Base-by-base conservation (phyloP, 208 protist genomes). In the Willaertia magna region DNA sequence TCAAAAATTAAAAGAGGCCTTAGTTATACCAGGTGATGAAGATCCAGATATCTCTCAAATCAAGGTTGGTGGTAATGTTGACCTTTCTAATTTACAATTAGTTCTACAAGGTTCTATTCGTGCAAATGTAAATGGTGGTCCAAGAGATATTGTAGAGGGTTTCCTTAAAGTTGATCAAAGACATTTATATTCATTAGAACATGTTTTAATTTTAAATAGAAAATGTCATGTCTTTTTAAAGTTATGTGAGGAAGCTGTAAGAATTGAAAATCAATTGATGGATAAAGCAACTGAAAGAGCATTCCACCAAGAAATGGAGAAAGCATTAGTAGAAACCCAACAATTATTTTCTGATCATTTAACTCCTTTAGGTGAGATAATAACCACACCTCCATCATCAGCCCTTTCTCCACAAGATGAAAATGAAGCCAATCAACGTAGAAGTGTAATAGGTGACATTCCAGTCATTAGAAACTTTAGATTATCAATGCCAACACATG, bases 301-400 rank as follows among this genome's bases (percentile, higher is more conserved):
- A 39, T 51, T 81, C 43, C 76, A 81, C 51, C 20, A 46, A 51
- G 76, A 81, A 40, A 81, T 81, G 40, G 76, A 81, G 22, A 81
- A 81, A 43, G 76, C 16, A 40, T 30, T 81, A 30, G 2, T 40
- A 34, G 44, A 46, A 30, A 81, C 30, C 39, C 18, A 81, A 26
- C 43, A 81, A 34, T 81, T 81, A 40, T 81, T 81, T 34, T 16
- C 76, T 40, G 26, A 81, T 20, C 76, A 81, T 81, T 81, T 81
- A 40, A 81, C 44, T 34, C 76, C 76, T 16, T 4, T 78, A 6
- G 74, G 44, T 78, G 42, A 78, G n/a, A 46, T 7, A 16, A 39
- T 55, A 11, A 55, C 49, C 49, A 55, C 20, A 55, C 20, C 20
- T 18, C 49, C 49, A n/a, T n/a, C n/a, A n/a, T n/a, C n/a, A n/a